Base-by-base conservation (phyloP, 495 filamentous ascomycete genomes). In the Hyphodiscus hymeniophilus region DNA sequence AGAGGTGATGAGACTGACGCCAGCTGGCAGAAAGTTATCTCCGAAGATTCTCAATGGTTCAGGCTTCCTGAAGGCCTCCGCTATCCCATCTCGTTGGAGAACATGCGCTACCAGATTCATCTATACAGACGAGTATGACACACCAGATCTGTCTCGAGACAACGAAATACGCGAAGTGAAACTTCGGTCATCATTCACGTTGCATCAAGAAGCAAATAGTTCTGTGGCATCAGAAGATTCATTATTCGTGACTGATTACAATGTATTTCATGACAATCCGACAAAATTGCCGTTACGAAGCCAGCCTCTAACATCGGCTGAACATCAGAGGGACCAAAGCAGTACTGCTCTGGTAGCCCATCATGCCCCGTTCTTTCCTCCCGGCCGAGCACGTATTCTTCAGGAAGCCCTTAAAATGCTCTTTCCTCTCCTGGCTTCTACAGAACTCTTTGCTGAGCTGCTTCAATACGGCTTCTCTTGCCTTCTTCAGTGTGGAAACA, bases 91-190 rank as follows among this genome's bases (percentile, higher is more conserved):
- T 62, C 71, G 46, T 69, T 96, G 63, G 91, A 97, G 68, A 84
- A 95, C 64, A 94, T 95, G 89, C 78, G 91, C 45, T 95, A 87
- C 69, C 89, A 95, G 65, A 69, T 95, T 55, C 87, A 94, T 72
- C 57, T 95, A 8, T 95, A 91, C 55, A 42, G 56, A 23, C 34
- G 48, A 22, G 3, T 49, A 33, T 60, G 46, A 54, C 3, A 21
- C 15, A 38, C 11, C 5, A 47, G 3, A 15, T 43, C 38, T 8
- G 13, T 20, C 26, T 15, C 12, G 38, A 24, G 16, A 18, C 11
- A 8, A 6, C 15, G 7, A 3, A 20, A 45, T 18, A 3, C 13
- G 21, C 38, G 24, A 43, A 30, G 18, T 31, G 20, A 16, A 26
- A 16, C 13, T 22, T 15, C 38, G 15, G 30, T n/a, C 13, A n/a